Conservation (phyloP, 2,329 filamentous ascomycete genomes). For the Scedosporium boydii region DNA sequence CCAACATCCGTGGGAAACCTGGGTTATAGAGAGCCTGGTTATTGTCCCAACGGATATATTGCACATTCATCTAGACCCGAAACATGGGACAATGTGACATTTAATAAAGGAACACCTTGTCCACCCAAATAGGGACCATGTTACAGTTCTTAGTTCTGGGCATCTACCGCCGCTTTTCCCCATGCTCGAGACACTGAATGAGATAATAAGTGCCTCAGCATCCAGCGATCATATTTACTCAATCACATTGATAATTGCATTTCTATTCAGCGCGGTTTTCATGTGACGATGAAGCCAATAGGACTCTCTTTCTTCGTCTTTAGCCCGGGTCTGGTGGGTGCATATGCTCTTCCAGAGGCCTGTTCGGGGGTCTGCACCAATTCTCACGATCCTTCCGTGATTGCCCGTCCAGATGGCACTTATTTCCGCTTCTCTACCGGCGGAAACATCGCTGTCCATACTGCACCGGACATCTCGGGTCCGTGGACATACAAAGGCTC, state of each 20-base stretch:
- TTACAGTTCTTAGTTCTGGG: not conserved
- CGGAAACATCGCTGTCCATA: constrained; percentile 28
- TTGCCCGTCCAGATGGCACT: constrained; percentile 21
- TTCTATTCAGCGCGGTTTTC: not conserved
- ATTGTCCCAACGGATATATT: no score
- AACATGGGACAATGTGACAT: no score
- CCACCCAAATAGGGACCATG: not conserved
- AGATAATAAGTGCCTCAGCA: not conserved
- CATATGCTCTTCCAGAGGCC: not conserved
- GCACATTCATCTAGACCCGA: no score
- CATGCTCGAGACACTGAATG: not conserved
- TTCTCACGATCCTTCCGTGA: no score
- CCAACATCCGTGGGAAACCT: no score
- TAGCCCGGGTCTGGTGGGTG: not conserved
- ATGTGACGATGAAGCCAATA: not conserved
- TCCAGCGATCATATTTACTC: no score
- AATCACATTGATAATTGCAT: not conserved
- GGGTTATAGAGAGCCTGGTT: no score
- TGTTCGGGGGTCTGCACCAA: not conserved
- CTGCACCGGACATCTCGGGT: constrained; percentile 24
- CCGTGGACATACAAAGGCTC: constrained; percentile 33
- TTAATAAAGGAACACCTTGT: not conserved
- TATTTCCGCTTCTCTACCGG: constrained; percentile 35
- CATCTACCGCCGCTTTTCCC: not conserved
- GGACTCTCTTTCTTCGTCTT: not conserved